Base-by-base conservation (phyloP, 225 moss, liverwort and hornwort genomes). In the Physcomitrium patens region DNA sequence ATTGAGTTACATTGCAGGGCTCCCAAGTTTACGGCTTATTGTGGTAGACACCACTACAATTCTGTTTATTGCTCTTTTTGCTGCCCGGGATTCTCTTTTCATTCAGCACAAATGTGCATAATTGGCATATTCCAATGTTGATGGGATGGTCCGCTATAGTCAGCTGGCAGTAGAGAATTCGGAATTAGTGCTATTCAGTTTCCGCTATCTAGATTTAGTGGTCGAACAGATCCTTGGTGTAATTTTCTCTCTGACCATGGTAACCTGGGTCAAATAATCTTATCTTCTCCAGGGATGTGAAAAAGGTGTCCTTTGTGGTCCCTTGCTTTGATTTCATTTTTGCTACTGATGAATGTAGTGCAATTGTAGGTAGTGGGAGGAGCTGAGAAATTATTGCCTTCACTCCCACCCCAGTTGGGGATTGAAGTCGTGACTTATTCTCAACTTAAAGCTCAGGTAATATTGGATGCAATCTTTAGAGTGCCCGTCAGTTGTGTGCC, bases 401-500 rank as follows among this genome's bases (percentile, higher is more conserved):
- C 93, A 9, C 75, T 88, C 27, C 83, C 87, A 37, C 77, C 82
- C 22, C 87, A 88, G 63, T 82, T 93, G 60, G 97, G 97, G 60
- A 73, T 99, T 73, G 90, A 94, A 63, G 77, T 99, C 64, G 43
- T 94, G 24, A 63, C 90, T 24, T 99, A 80, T 78, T 83, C 84
- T 61, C 84, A 86, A 66, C 86, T 99, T 27, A 91, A 99, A 81
- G 91, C 89, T 79, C 85, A 90, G 90, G 90, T 90, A 79, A 28
- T 19, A 10, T 59, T 23, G 67, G 14, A 31, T 12, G 47, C 37
- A 78, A 53, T 60, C 16, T 67, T 78, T 63, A 42, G 45, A 62
- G n/a, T 76, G 18, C 49, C 8, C 67, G 62, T 71, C 24, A 24
- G 69, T 74, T 60, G 46, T 37, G 31, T 37, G 31, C 31, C 7